Percentiles rank a stretch among this genome's conserved stretches.
These are phyloP conservation scores for Wickerhamiella alocasiicola DNA, from an alignment of 805 yeast species.

Conservation along the genomic window DNA sequence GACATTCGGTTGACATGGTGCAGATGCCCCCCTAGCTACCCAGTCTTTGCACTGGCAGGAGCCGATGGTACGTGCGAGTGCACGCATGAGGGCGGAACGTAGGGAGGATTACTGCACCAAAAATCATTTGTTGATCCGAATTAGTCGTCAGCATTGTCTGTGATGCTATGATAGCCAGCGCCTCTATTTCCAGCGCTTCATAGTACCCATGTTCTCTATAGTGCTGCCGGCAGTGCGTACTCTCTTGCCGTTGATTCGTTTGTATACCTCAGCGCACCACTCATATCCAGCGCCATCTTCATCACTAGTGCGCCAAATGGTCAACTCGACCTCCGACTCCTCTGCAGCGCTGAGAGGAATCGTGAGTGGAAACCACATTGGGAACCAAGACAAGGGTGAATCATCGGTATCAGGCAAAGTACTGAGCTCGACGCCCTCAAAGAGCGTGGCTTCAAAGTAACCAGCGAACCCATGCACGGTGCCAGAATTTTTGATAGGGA, in stretches of 20 bases:
- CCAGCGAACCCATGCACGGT: slow-evolving; percentile 67
- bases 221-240: neutral
- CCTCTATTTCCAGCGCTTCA: no score
- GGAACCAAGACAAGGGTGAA: slow-evolving; percentile 54
- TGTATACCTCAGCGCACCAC: slow-evolving; percentile 32
- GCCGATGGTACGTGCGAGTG: no score
- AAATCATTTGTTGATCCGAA: no score
- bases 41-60: no score
- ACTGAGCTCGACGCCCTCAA: slow-evolving; percentile 43
- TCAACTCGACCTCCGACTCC: slow-evolving; percentile 42
- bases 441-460: slow-evolving; percentile 58
- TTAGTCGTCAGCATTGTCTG: no score
- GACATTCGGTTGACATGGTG: no score
- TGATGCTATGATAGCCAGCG: no score
- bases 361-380: slow-evolving; percentile 48
- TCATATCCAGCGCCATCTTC: slow-evolving; percentile 48
- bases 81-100: no score
- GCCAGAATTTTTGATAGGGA: slow-evolving; percentile 38
- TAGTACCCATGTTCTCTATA: slow-evolving; percentile 1
- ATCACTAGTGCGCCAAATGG: slow-evolving; percentile 37
- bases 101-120: no score
- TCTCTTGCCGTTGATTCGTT: neutral
- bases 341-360: slow-evolving; percentile 42
- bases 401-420: slow-evolving; percentile 27
- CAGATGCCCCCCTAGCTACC: no score